Percentiles rank a stretch among this genome's conserved stretches.
These are phyloP conservation scores for Daldinia loculata DNA, from an alignment of 495 filamentous ascomycete species.

Conservation along the genomic window DNA sequence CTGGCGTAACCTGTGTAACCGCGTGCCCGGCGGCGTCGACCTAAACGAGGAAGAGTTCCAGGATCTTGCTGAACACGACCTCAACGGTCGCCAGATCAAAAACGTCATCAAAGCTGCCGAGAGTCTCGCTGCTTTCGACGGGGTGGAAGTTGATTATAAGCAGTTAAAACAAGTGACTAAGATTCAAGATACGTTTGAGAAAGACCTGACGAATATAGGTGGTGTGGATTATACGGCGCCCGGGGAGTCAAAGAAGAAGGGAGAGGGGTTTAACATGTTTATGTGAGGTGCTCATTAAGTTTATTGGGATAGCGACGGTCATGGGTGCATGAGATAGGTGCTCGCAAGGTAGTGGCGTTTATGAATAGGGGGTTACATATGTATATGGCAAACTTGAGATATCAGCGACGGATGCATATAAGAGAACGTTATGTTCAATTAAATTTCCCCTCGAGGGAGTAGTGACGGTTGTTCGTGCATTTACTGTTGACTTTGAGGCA, in stretches of 20 bases:
- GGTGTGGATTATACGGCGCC: slow-evolving; percentile 49
- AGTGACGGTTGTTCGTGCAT: not conserved
- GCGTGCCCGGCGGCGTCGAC: slow-evolving; percentile 50
- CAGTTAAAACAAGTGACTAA: slow-evolving; percentile 47
- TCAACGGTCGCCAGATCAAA: slow-evolving; percentile 72
- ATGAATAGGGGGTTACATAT: not conserved
- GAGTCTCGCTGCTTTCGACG: slow-evolving; percentile 47
- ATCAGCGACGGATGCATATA: not conserved
- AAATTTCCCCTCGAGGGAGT: too few relatives aligned
- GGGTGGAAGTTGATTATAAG: slow-evolving; percentile 39
- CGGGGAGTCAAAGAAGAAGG: slow-evolving; percentile 38
- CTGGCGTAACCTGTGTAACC: slow-evolving; percentile 57
- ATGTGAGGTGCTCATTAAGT: slow-evolving; percentile 27
- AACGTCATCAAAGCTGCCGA: slow-evolving; percentile 67
- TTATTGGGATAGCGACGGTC: too few relatives aligned
- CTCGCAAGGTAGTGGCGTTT: not conserved
- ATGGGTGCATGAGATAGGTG: not conserved
- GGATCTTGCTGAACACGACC: slow-evolving; percentile 52
- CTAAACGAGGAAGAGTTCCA: slow-evolving; percentile 55
- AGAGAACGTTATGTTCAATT: too few relatives aligned
- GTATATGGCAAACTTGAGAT: not conserved
- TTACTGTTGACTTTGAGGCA: not conserved
- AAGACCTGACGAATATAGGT: slow-evolving; percentile 43
- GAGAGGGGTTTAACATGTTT: slow-evolving; percentile 45
- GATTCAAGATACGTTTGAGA: slow-evolving; percentile 49